phyloP scores from a whole-genome alignment of 495 filamentous ascomycete genomes.

The Hyaloscypha bicolor region DNA sequence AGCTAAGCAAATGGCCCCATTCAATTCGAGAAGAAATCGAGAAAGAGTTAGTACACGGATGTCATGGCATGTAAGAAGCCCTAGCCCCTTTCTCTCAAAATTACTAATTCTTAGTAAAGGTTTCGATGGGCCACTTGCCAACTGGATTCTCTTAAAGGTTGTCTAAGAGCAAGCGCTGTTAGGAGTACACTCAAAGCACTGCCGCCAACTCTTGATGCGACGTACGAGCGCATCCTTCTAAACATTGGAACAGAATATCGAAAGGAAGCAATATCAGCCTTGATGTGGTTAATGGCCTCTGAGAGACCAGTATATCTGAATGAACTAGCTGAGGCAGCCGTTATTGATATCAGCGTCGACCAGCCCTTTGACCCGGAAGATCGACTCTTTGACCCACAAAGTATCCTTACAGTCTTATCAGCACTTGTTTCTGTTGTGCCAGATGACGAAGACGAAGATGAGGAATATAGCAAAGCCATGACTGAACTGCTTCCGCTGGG shows the following conservation, averaged over 20 bases:
- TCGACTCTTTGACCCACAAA: slow-evolving; percentile 2
- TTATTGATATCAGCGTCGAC: not conserved
- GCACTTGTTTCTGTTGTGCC: not conserved
- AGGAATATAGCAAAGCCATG: too few relatives aligned
- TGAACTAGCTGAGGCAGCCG: slow-evolving; percentile 12
- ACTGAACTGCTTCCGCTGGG: too few relatives aligned
- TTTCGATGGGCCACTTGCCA: slow-evolving; percentile 51
- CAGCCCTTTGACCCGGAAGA: slow-evolving; percentile 5
- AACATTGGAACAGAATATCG: not conserved
- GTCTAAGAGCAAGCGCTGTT: slow-evolving; percentile 26
- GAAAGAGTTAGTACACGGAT: too few relatives aligned
- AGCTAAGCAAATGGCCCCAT: too few relatives aligned
- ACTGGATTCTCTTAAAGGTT: slow-evolving; percentile 41
- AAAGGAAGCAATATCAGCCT: slow-evolving; percentile 7
- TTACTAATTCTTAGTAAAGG: slow-evolving; percentile 29
- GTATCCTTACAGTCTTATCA: not conserved
- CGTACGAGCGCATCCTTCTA: slow-evolving; percentile 33
- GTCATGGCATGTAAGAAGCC: too few relatives aligned
- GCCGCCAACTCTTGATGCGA: slow-evolving; percentile 44
- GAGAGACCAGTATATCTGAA: not conserved
- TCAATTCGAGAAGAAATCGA: too few relatives aligned
- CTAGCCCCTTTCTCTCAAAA: not conserved
- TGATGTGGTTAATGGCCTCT: slow-evolving; percentile 12
- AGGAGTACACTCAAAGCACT: slow-evolving; percentile 34
- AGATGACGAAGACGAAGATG: too few relatives aligned